phyloP scores from a whole-genome alignment of 192 early-diverging fungal genomes.

The Podila verticillata region DNA sequence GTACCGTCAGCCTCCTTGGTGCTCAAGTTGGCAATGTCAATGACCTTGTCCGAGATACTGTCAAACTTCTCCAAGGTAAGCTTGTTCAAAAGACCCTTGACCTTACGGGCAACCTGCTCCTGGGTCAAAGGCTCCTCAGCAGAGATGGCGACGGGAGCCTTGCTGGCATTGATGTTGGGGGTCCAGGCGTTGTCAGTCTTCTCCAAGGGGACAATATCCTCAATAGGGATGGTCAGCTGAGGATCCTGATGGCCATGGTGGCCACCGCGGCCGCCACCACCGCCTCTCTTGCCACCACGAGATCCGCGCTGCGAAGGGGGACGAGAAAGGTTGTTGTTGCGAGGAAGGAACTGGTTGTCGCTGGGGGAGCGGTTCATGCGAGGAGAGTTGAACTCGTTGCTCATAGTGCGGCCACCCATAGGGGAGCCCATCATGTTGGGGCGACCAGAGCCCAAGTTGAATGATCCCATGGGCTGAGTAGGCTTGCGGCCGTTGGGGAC shows the following conservation, averaged over 20 bases:
- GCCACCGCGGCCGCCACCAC: slow-evolving; percentile 64
- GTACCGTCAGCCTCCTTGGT: slow-evolving; percentile 72
- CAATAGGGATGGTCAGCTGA: slow-evolving; percentile 60
- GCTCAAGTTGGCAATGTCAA: slow-evolving; percentile 78
- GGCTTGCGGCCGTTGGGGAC: slow-evolving; percentile 51
- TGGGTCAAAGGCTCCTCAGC: slow-evolving; percentile 55
- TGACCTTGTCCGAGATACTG: slow-evolving; percentile 84
- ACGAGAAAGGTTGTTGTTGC: slow-evolving; percentile 41
- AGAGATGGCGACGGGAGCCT: slow-evolving; percentile 45
- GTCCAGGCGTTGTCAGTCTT: slow-evolving; percentile 87
- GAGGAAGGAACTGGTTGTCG: slow-evolving; percentile 26
- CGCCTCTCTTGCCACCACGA: slow-evolving; percentile 56
- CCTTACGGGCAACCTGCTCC: slow-evolving; percentile 80
- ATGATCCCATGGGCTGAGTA: slow-evolving; percentile 38
- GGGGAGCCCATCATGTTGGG: slow-evolving; percentile 48
- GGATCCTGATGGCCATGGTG: slow-evolving; percentile 59
- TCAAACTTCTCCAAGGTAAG: slow-evolving; percentile 97
- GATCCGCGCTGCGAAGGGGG: slow-evolving; percentile 59
- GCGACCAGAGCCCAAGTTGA: slow-evolving; percentile 54
- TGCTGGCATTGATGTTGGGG: slow-evolving; percentile 60
- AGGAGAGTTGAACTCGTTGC: slow-evolving; percentile 26
- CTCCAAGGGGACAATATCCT: slow-evolving; percentile 81
- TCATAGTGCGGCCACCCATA: slow-evolving; percentile 56
- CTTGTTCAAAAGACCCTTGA: slow-evolving; percentile 96
- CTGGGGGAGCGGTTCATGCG: slow-evolving; percentile 32